Conservation (phyloP, 116 monocot genomes). For the Cymodocea nodosa region DNA sequence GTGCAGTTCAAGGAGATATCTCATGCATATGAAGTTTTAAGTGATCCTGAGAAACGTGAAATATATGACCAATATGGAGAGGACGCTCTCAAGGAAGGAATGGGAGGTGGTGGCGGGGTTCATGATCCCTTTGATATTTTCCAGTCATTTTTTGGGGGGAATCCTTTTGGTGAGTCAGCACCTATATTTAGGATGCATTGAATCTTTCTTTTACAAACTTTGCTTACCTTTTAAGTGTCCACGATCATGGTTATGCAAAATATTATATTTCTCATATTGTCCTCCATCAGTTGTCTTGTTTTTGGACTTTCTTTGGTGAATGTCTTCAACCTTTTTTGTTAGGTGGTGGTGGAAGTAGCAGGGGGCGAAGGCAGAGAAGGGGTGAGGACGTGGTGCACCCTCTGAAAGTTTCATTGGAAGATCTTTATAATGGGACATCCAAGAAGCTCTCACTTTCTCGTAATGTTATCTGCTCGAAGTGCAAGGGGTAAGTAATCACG, state of each 20-base stretch:
- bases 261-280: no score
- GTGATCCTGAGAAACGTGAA: slow-evolving; percentile 91
- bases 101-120: slow-evolving; percentile 73
- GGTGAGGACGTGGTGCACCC: slow-evolving; percentile 94
- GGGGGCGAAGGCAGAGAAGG: slow-evolving; percentile 82
- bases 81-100: slow-evolving; percentile 98
- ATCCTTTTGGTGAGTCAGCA: slow-evolving; percentile 53
- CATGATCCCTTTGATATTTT: slow-evolving; percentile 97
- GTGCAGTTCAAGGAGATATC: slow-evolving; percentile 89
- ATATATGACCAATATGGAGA: slow-evolving; percentile 99
- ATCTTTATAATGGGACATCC: slow-evolving; percentile 79
- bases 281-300: neutral
- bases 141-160: slow-evolving; percentile 94
- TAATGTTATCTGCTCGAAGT: slow-evolving; percentile 79
- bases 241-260: no score
- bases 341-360: slow-evolving; percentile 69
- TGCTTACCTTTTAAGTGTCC: no score
- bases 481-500: slow-evolving; percentile 64
- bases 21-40: slow-evolving; percentile 86
- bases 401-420: slow-evolving; percentile 79
- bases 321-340: neutral
- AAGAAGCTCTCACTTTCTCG: slow-evolving; percentile 95
- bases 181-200: neutral
- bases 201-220: neutral
- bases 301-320: neutral